Evolutionary conservation across 257 asterid species (phyloP), one percentile per base, ranked within the genome.

Genomic region (Primulina huaijiensis): DNA sequence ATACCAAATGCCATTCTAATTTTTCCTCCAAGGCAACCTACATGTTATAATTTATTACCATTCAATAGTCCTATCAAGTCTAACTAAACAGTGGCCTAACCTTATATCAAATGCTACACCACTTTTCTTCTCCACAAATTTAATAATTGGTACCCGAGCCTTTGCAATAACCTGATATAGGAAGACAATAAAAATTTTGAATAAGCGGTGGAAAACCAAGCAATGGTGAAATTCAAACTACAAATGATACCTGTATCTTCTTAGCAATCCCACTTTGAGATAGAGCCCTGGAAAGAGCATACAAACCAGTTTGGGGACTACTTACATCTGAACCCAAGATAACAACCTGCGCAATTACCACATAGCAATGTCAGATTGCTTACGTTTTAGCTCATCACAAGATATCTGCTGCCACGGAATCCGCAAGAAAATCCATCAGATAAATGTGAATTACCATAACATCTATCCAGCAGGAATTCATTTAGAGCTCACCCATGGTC

Each of bases 131-230:
- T 94, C 99, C 76, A 91, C 89, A 85, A 94, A 91, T 72, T 94
- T 94, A 73, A 94, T 81, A 73, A 94, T 94, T 5, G 99, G 99
- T 38, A 94, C 90, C 60, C 97, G 95, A 52, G 99, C 99, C 87
- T 78, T 94, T 62, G 96, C 92, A 74, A 94, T 91, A 65, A 94
- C 99, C 99, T 94, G 75, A 71, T 23, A 75, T 40, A 2, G 53
- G 58, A 30, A 64, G 68, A 72, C 67, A 2, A 19, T 64, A 33
- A 67, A 61, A 61, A 61, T 2, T 2, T 35, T 27, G 62, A 71
- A 60, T 29, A 65, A 19, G 70, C 50, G 27, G 58, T 57, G 77
- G 67, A 53, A 64, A 57, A 73, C 37, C 70, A 72, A 71, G 70
- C 66, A 50, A 50, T 38, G n/a, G 46, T 14, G 60, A 82, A 65